Conservation (phyloP, 768 basidiomycete genomes). For the Tulasnella calospora region DNA sequence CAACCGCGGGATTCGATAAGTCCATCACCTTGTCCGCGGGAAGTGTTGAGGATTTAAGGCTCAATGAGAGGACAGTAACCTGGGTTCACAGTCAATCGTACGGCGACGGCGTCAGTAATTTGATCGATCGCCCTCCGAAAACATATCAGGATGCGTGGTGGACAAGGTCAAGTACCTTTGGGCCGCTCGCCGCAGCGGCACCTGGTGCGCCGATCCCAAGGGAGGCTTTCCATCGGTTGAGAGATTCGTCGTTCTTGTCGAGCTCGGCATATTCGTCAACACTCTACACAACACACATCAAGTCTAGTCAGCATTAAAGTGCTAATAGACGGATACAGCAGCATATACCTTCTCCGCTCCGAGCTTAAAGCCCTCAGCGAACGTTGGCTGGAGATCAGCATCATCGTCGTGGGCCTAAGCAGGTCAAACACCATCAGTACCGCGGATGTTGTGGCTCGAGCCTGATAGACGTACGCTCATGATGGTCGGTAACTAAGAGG, state of each 20-base stretch:
- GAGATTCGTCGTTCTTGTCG: constrained; percentile 86
- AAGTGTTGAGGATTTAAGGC: constrained; percentile 72
- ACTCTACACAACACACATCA: constrained; percentile 40
- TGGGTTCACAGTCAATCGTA: constrained; percentile 33
- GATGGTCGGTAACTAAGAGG: background rate
- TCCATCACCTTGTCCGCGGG: constrained; percentile 57
- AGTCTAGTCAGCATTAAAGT: background rate
- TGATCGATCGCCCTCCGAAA: too few species aligned
- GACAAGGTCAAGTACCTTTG: constrained; percentile 51
- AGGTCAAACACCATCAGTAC: background rate
- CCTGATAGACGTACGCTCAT: background rate
- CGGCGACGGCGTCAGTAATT: background rate
- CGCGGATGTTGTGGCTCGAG: background rate
- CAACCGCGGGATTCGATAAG: constrained; percentile 47
- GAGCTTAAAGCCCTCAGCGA: constrained; percentile 75
- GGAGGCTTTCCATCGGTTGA: constrained; percentile 93
- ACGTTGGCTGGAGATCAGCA: constrained; percentile 69
- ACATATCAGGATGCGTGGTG: background rate
- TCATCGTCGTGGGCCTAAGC: constrained; percentile 41
- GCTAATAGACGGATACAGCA: background rate
- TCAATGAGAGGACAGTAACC: constrained; percentile 70
- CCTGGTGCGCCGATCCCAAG: constrained; percentile 62
- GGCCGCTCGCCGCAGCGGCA: constrained; percentile 44
- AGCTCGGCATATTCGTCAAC: constrained; percentile 79
- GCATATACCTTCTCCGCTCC: constrained; percentile 43